phyloP scores from a whole-genome alignment of 2,329 filamentous ascomycete species.

The Arthrobotrys entomopaga region DNA sequence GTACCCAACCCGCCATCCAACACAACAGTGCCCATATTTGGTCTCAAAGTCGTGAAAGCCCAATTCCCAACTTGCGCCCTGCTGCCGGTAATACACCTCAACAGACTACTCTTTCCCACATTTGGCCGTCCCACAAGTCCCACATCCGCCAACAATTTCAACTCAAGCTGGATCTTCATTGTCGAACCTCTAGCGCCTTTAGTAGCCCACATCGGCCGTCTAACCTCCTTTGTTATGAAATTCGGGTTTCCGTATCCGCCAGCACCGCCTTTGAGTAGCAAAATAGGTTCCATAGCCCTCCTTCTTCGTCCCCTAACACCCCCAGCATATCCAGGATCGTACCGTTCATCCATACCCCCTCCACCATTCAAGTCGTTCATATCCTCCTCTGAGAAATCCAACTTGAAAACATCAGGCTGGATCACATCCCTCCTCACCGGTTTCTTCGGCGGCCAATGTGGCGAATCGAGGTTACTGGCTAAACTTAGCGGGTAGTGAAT shows the following conservation, averaged over 20 bases:
- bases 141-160: slow-evolving; percentile 94
- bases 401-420: slow-evolving; percentile 57
- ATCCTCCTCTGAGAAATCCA: slow-evolving; percentile 64
- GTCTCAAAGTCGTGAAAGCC: slow-evolving; percentile 95
- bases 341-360: neutral
- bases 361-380: neutral
- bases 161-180: slow-evolving; percentile 83
- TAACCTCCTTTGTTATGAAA: slow-evolving; percentile 80
- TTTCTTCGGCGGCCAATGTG: slow-evolving; percentile 55
- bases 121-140: slow-evolving; percentile 95
- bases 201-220: slow-evolving; percentile 86
- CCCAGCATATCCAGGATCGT: neutral
- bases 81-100: slow-evolving; percentile 87
- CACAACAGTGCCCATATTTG: slow-evolving; percentile 94
- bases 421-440: slow-evolving; percentile 24
- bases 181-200: slow-evolving; percentile 82
- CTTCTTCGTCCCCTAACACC: slow-evolving; percentile 15
- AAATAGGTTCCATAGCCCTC: slow-evolving; percentile 74
- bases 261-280: slow-evolving; percentile 86
- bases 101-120: slow-evolving; percentile 91
- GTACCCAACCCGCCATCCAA: slow-evolving; percentile 71
- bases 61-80: slow-evolving; percentile 89
- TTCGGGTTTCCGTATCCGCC: slow-evolving; percentile 94
- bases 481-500: slow-evolving; percentile 58
- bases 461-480: slow-evolving; percentile 56